Evolutionary conservation across 2,329 filamentous ascomycete genomes (phyloP), one percentile per base, ranked within the genome.

Genomic region (Phialophora chinensis): DNA sequence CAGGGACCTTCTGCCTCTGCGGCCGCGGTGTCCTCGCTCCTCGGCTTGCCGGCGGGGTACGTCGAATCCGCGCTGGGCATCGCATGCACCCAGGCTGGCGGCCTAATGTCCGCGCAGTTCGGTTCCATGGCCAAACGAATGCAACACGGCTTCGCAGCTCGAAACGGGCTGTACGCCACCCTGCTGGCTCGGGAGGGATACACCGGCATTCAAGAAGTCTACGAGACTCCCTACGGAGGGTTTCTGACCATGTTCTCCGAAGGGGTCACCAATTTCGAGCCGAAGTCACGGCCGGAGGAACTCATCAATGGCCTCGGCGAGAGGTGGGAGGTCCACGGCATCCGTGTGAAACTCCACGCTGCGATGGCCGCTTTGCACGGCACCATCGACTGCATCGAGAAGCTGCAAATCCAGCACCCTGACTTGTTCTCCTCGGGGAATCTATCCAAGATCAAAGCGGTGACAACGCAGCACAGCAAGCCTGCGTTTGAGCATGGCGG

Each of bases 91-190:
- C 78, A 82, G 65, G 76, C 76, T 3, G 72, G 78, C 50, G 78
- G 78, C 1, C 69, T 80, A 4, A 82, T 82, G 78, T 75, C 76
- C 2, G 80, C 79, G 3, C 77, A 81, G 66, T 82, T 77, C 63
- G 81, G 78, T 53, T 76, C 77, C n/a, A 76, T 78, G 65, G 75
- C 78, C 0, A 83, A 83, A 71, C 77, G 79, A 1, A 79, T 82
- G 77, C 80, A 83, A 68, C 81, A 83, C 65, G 80, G 76, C 4
- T 83, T 83, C 66, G 79, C 80, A 0, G 76, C 80, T 5, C 76
- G 80, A 6, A 82, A 79, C 63, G 80, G 80, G 0, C 74, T 83
- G 0, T 75, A 82, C 17, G 78, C 72, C 0, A 76, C 79, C 0
- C 61, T 82, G 2, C 66, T 83, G 33, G 78, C 79, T 1, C 70